phyloP scores from a whole-genome alignment of 1,284 basidiomycete genomes.

The Ganoderma meredithae region DNA sequence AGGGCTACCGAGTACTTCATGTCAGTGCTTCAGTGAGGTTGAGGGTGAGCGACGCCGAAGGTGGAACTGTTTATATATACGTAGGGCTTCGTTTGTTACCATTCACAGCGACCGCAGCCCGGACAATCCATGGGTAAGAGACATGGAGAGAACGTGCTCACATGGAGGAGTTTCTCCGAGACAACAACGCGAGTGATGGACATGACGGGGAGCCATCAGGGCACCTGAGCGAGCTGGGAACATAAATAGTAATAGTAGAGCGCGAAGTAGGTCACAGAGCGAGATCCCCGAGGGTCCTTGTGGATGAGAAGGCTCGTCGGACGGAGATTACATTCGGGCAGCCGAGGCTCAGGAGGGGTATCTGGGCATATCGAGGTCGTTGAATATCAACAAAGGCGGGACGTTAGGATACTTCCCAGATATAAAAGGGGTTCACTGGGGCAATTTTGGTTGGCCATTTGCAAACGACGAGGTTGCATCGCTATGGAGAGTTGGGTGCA shows the following conservation, averaged over 20 bases:
- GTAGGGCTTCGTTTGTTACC: background rate
- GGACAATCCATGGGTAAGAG: constrained; percentile 25
- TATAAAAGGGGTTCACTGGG: background rate
- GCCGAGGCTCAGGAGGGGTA: background rate
- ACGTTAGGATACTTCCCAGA: background rate
- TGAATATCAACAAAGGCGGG: background rate
- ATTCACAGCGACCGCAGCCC: constrained; percentile 19
- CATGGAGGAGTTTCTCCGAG: constrained; percentile 27
- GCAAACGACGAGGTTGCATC: background rate
- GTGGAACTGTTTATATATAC: constrained; percentile 12
- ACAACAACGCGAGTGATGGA: constrained; percentile 8
- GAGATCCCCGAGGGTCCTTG: constrained; percentile 18
- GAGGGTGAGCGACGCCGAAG: constrained; percentile 3
- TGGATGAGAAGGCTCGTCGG: background rate
- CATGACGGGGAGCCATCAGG: constrained; percentile 3
- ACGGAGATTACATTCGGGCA: background rate
- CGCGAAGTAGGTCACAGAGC: constrained; percentile 6
- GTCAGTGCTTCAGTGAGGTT: constrained; percentile 3
- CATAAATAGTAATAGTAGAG: background rate
- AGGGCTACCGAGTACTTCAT: constrained; percentile 37
- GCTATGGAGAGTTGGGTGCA: too few relatives aligned
- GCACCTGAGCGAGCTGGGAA: constrained; percentile 20
- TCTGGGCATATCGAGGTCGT: background rate
- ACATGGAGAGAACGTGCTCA: constrained; percentile 9
- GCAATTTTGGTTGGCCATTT: background rate